Percentiles rank a stretch among this genome's conserved stretches.
phyloP scores from a whole-genome alignment of 108 stramenopile genomes.

The Nitzschia palea region DNA sequence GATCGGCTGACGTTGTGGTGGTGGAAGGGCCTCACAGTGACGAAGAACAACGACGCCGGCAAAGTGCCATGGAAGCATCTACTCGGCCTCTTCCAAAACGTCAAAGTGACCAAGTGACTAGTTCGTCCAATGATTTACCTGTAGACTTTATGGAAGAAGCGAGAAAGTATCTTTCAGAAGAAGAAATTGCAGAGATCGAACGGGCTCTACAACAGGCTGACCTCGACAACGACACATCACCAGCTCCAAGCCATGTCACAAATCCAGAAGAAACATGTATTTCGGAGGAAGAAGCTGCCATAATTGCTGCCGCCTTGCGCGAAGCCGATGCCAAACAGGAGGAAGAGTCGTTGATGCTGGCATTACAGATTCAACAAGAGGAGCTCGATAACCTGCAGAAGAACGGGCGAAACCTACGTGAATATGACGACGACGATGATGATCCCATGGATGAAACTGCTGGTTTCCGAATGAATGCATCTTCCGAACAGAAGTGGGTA shows the following conservation, averaged over 20 bases:
- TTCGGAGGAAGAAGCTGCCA: conserved; percentile 40
- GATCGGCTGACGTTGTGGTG: conserved; percentile 3
- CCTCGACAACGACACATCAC: neutral
- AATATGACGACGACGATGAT: conserved; percentile 31
- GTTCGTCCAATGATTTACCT: neutral
- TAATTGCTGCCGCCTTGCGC: conserved; percentile 46
- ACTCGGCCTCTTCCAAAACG: neutral
- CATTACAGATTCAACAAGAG: conserved; percentile 53
- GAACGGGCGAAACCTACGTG: too few species aligned
- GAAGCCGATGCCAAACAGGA: conserved; percentile 55
- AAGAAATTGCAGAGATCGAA: conserved; percentile 29
- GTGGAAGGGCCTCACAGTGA: neutral
- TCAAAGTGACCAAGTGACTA: neutral
- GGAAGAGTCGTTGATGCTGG: conserved; percentile 50
- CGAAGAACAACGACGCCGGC: conserved; percentile 7
- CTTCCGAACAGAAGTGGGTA: conserved; percentile 34
- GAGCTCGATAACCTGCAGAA: conserved; percentile 29
- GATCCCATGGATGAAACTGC: neutral
- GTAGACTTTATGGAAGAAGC: conserved; percentile 7
- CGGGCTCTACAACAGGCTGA: conserved; percentile 32
- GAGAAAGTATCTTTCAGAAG: conserved; percentile 9
- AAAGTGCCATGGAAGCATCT: neutral
- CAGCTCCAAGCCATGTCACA: too few species aligned
- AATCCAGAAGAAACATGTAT: neutral
- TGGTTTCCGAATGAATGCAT: conserved; percentile 66